Percentiles rank a stretch among this genome's conserved stretches.
phyloP scores from a whole-genome alignment of 2,329 filamentous ascomycete species.

The Lasiodiplodia citricola region DNA sequence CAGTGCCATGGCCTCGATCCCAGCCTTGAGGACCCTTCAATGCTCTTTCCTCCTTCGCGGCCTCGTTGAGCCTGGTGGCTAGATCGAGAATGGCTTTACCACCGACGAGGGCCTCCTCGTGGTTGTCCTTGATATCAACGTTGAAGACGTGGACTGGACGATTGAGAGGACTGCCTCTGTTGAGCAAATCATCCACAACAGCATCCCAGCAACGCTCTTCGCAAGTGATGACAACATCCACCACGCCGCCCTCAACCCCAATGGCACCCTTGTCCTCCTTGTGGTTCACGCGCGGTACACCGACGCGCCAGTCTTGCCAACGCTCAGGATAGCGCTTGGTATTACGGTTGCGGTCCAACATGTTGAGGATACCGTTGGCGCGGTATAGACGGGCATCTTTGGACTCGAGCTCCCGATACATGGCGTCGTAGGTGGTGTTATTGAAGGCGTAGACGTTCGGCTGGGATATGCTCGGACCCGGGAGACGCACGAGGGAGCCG shows the following conservation, averaged over 20 bases:
- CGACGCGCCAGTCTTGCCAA: slow-evolving; percentile 97
- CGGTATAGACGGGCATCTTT: slow-evolving; percentile 90
- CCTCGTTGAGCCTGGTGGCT: slow-evolving; percentile 81
- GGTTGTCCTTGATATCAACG: slow-evolving; percentile 97
- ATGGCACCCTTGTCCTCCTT: slow-evolving; percentile 73
- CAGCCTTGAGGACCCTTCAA: slow-evolving; percentile 68
- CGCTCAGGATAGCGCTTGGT: slow-evolving; percentile 96
- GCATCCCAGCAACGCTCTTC: slow-evolving; percentile 99
- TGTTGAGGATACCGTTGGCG: slow-evolving; percentile 91
- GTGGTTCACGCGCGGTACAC: slow-evolving; percentile 77
- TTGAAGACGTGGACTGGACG: slow-evolving; percentile 97
- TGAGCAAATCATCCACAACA: slow-evolving; percentile 90
- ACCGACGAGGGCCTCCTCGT: slow-evolving; percentile 91
- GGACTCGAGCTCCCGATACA: slow-evolving; percentile 85
- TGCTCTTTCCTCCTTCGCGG: slow-evolving; percentile 77
- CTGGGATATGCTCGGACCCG: slow-evolving; percentile 87
- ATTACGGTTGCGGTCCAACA: slow-evolving; percentile 88
- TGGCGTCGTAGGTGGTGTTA: slow-evolving; percentile 90
- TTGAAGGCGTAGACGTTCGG: slow-evolving; percentile 99
- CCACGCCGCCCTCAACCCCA: slow-evolving; percentile 86
- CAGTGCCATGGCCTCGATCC: slow-evolving; percentile 63
- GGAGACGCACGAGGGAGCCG: slow-evolving; percentile 89
- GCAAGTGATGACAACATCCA: slow-evolving; percentile 95
- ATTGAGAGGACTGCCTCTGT: slow-evolving; percentile 84
- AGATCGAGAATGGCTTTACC: slow-evolving; percentile 92